Percentiles rank a stretch among this genome's conserved stretches.
These are phyloP conservation scores for Acanthochlamys bracteata DNA, from an alignment of 106 monocot genomes.

Conservation along the genomic window DNA sequence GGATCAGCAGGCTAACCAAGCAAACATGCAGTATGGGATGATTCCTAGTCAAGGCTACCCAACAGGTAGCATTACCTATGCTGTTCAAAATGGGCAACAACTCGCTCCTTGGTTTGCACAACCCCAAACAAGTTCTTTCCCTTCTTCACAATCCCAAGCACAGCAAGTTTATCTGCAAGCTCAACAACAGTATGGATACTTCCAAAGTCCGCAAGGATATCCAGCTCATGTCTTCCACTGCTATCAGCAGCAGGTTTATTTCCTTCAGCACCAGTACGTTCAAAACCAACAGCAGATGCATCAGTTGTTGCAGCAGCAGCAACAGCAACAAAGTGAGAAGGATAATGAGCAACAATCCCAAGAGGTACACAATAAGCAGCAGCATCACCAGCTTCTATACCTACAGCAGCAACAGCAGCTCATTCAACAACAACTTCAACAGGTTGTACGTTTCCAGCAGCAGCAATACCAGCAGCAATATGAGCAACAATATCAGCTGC, in stretches of 20 bases:
- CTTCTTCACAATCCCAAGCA: slow-evolving; percentile 27
- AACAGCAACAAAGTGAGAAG: slow-evolving; percentile 6
- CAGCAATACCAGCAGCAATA: slow-evolving; percentile 26
- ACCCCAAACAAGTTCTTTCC: slow-evolving; percentile 17
- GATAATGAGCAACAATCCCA: slow-evolving; percentile 16
- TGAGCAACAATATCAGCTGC: slow-evolving; percentile 20
- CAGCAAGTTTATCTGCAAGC: slow-evolving; percentile 24
- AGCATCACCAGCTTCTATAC: slow-evolving; percentile 20
- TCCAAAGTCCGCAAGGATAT: slow-evolving; percentile 34
- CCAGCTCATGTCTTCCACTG: slow-evolving; percentile 48
- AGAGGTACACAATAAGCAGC: slow-evolving; percentile 11
- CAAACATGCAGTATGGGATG: slow-evolving; percentile 28
- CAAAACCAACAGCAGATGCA: slow-evolving; percentile 28
- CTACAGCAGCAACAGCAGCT: slow-evolving; percentile 13
- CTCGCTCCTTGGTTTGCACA: slow-evolving; percentile 18
- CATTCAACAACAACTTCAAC: slow-evolving; percentile 29
- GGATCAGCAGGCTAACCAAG: slow-evolving; percentile 25
- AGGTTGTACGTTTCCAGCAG: slow-evolving; percentile 18
- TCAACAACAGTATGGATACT: slow-evolving; percentile 25
- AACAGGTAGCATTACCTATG: slow-evolving; percentile 13
- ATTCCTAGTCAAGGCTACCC: slow-evolving; percentile 33
- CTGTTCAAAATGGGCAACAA: slow-evolving; percentile 31
- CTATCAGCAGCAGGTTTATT: slow-evolving; percentile 61
- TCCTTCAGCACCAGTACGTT: slow-evolving; percentile 40
- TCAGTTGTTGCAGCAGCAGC: slow-evolving; percentile 21